Percentiles rank a stretch among this genome's conserved stretches.
Evolutionary conservation across 2,329 filamentous ascomycete genomes (phyloP).

Genomic region (Calonectria naviculata): DNA sequence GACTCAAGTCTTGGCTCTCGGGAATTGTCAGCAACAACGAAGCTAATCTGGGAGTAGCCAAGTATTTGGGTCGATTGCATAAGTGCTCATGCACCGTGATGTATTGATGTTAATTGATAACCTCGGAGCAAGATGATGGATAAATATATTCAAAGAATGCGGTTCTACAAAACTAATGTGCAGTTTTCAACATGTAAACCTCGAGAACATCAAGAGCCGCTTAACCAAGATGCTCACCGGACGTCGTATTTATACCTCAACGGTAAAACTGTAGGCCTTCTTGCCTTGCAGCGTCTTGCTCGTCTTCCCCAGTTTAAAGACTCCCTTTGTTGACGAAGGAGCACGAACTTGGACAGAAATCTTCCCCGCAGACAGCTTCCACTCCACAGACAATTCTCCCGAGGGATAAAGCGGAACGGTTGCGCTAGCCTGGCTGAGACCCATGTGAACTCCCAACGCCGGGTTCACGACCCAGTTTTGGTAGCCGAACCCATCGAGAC

Average conservation of each 20-base stretch:
- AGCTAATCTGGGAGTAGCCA: background rate
- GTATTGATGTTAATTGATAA: no score
- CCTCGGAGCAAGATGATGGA: no score
- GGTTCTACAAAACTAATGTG: no score
- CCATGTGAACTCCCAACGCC: conserved; percentile 1
- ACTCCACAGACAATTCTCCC: background rate
- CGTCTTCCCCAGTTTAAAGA: background rate
- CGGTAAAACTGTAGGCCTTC: background rate
- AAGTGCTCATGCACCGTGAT: background rate
- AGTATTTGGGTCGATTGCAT: no score
- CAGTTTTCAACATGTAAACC: no score
- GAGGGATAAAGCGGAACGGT: conserved; percentile 1
- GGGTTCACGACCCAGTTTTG: conserved; percentile 11
- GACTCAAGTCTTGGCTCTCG: background rate
- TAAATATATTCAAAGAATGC: background rate
- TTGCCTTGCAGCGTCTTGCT: background rate
- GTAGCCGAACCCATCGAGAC: conserved; percentile 7
- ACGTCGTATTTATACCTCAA: background rate
- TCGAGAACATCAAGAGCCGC: no score
- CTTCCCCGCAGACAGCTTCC: background rate
- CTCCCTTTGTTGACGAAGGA: background rate
- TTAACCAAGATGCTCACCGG: no score
- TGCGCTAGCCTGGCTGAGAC: background rate
- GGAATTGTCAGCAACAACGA: background rate
- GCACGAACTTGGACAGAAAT: background rate